These are phyloP conservation scores for Geotrichum ghanense DNA, from an alignment of 805 yeast genomes.

Conservation along the genomic window DNA sequence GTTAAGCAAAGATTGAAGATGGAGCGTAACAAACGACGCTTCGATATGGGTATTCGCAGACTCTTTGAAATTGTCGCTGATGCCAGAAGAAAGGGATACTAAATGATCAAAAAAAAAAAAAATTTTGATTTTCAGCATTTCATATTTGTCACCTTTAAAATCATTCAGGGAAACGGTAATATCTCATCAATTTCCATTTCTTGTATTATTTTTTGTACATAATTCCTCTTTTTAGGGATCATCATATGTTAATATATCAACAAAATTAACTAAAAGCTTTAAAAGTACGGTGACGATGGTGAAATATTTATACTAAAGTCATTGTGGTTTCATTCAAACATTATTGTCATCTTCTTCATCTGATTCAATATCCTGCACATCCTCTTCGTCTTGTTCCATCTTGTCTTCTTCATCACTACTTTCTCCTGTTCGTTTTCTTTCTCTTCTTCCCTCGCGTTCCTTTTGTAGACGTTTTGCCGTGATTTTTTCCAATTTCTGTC, in stretches of 20 bases:
- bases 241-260: too few species aligned
- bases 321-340: too few species aligned
- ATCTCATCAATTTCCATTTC: too few species aligned
- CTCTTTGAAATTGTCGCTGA: slow-evolving; percentile 25
- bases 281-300: too few species aligned
- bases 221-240: too few species aligned
- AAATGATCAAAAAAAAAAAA: slow-evolving; percentile 5
- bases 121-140: too few species aligned
- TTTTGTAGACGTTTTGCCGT: slow-evolving; percentile 4
- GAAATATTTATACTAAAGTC: too few species aligned
- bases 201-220: too few species aligned
- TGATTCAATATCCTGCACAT: not conserved
- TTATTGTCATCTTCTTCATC: slow-evolving; percentile 2
- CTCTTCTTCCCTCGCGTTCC: slow-evolving; percentile 3
- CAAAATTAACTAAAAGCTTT: too few species aligned
- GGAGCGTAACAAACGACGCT: slow-evolving; percentile 22
- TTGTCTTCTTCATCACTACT: slow-evolving; percentile 9
- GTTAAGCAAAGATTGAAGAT: slow-evolving; percentile 20
- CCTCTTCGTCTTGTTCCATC: slow-evolving; percentile 2
- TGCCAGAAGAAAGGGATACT: slow-evolving; percentile 22
- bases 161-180: too few species aligned
- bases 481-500: slow-evolving; percentile 7
- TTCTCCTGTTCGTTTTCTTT: not conserved
- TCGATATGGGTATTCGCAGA: slow-evolving; percentile 24
- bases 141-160: too few species aligned